A percentile compares a stretch with the other conserved stretches of the same genome.
phyloP scores from a whole-genome alignment of 139 green algal species.

The Monoraphidium neglectum region DNA sequence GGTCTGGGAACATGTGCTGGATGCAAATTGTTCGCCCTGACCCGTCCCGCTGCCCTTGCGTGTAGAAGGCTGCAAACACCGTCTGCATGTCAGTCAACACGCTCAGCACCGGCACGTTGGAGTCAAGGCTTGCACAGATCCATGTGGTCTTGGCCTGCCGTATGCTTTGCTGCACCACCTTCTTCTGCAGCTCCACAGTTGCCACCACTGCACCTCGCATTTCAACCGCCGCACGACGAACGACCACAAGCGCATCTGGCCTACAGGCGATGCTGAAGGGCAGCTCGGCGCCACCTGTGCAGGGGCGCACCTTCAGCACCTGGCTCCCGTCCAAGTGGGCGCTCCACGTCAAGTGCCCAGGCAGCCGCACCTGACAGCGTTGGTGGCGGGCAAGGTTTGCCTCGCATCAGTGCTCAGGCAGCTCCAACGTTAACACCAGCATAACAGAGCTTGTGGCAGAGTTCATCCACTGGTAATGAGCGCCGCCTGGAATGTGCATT shows the following conservation, averaged over 20 bases:
- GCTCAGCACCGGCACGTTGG: slow-evolving; percentile 9
- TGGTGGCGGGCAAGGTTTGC: not conserved
- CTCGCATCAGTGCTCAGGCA: not conserved
- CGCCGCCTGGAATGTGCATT: too few species aligned
- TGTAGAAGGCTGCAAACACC: slow-evolving; percentile 3
- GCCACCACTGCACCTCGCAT: not conserved
- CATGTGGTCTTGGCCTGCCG: slow-evolving; percentile 15
- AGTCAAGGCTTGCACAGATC: slow-evolving; percentile 10
- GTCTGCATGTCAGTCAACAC: not conserved
- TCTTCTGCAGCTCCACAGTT: slow-evolving; percentile 25
- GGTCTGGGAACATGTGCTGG: not conserved
- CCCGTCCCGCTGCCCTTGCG: not conserved
- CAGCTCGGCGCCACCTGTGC: not conserved
- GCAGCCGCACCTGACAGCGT: not conserved
- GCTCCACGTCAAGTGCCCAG: not conserved
- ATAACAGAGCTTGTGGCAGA: not conserved
- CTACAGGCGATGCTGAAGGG: slow-evolving; percentile 6
- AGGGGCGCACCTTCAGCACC: not conserved
- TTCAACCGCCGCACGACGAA: not conserved
- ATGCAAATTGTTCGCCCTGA: not conserved
- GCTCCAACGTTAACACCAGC: not conserved
- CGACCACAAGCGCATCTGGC: slow-evolving; percentile 17
- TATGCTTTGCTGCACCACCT: slow-evolving; percentile 25
- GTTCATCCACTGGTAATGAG: not conserved
- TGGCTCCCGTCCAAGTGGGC: not conserved